Conservation (phyloP, 2,329 filamentous ascomycete genomes). For the Pseudocercospora fuligena region DNA sequence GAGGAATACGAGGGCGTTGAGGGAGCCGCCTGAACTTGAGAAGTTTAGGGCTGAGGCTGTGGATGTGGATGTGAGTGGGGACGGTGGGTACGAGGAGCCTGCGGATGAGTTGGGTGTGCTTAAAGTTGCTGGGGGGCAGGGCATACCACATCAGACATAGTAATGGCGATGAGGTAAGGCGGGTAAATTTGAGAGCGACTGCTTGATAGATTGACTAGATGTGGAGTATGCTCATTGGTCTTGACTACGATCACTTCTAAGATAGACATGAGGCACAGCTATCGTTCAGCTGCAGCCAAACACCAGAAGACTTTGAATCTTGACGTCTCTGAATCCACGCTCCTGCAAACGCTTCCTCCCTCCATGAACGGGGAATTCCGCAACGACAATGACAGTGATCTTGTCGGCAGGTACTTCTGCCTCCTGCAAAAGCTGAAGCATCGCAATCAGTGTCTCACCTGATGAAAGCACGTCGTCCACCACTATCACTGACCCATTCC, state of each 20-base stretch:
- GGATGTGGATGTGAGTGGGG: slow-evolving; percentile 30
- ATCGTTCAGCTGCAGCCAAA: slow-evolving; percentile 45
- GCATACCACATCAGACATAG: slow-evolving; percentile 11
- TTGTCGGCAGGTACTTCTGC: slow-evolving; percentile 49
- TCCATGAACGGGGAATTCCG: slow-evolving; percentile 62
- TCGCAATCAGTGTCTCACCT: slow-evolving; percentile 59
- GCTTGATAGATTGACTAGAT: not conserved
- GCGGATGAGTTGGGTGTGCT: slow-evolving; percentile 18
- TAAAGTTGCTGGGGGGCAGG: slow-evolving; percentile 14
- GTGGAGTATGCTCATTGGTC: too few species aligned
- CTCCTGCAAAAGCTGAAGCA: slow-evolving; percentile 55
- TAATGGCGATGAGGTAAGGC: not conserved
- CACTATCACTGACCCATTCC: slow-evolving; percentile 55
- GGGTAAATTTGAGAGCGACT: not conserved
- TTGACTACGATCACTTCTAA: too few species aligned
- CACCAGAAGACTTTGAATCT: slow-evolving; percentile 60
- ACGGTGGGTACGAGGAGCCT: not conserved
- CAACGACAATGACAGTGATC: slow-evolving; percentile 58
- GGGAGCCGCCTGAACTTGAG: slow-evolving; percentile 68
- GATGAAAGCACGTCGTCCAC: slow-evolving; percentile 66
- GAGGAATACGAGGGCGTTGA: slow-evolving; percentile 71
- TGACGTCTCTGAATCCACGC: slow-evolving; percentile 56
- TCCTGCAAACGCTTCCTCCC: slow-evolving; percentile 55
- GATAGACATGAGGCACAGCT: not conserved
- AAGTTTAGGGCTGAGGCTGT: slow-evolving; percentile 60